Evolutionary conservation across 2,329 filamentous ascomycete species (phyloP), one percentile per base, ranked within the genome.

Genomic region (Aspergillus arachidicola): DNA sequence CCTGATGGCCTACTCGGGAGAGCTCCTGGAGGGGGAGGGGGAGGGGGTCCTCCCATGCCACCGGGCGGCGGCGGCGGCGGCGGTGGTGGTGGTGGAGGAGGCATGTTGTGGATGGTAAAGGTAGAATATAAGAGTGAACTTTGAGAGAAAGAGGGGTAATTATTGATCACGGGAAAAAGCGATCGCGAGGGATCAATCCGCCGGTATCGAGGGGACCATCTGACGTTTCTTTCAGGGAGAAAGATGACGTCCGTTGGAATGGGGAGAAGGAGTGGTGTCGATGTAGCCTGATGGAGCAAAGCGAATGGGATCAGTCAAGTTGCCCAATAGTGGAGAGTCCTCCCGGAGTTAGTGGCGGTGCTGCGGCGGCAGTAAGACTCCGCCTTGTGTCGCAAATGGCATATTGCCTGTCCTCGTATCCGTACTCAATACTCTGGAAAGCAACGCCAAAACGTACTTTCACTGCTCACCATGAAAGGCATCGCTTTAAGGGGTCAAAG

Each of bases 31-130:
- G 81, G 78, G 54, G 89, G 89, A 51, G 90, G 89, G 26, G 90
- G 91, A 56, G 90, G 89, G 69, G 84, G 84, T 73, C 86, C 88
- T 71, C 82, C 82, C 67, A 80, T 76, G 38, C 82, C 83, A 61
- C 86, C 86, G 71, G 83, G 81, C 61, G 86, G 86, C 60, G 89
- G 87, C 46, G 89, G 91, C 38, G 91, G 91, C 1, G 90, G 91
- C 12, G 91, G 90, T 3, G 91, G 90, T 12, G 91, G 90, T 3
- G 91, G 90, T 54, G 88, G 86, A 71, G 81, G 78, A 70, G 81
- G 79, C 76, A 80, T 80, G 58, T 63, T 75, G 64, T 65, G 60
- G 63, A 62, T 48, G 63, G 59, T 51, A 62, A 53, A 57, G 14
- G 36, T 48, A 45, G 59, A 59, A 59, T n/a, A 34, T 34, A 26